Percentiles rank a stretch among this genome's conserved stretches.
Conservation (phyloP, 2,329 filamentous ascomycete species). For the Colletotrichum kahawae region DNA sequence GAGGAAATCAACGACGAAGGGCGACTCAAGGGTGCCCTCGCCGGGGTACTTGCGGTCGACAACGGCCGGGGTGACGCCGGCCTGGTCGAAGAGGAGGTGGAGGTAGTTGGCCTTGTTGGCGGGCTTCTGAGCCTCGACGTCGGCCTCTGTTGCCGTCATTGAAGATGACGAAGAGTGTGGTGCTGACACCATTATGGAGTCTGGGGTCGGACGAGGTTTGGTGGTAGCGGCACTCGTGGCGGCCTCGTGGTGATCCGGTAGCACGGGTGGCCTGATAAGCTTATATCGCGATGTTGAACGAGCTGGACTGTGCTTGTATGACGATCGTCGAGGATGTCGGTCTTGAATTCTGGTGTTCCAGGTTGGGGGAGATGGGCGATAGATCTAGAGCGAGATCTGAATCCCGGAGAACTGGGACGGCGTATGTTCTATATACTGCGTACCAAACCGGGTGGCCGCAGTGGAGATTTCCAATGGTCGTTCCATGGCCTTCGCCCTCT, state of each 20-base stretch:
- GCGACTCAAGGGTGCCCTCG: conserved; percentile 66
- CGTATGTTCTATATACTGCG: conserved; percentile 8
- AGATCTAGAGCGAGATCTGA: conserved; percentile 10
- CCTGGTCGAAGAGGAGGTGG: conserved; percentile 61
- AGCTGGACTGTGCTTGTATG: background rate
- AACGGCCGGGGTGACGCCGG: conserved; percentile 61
- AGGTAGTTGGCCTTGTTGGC: conserved; percentile 48
- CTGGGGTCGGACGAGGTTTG: background rate
- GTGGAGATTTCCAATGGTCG: conserved; percentile 12
- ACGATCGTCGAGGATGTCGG: background rate
- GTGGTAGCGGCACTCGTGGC: background rate
- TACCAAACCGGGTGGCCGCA: background rate
- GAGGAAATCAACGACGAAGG: conserved; percentile 68
- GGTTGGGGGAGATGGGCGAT: background rate
- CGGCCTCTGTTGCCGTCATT: conserved; percentile 38
- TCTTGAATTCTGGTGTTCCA: background rate
- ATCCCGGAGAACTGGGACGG: conserved; percentile 6
- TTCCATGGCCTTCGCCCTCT: conserved; percentile 16
- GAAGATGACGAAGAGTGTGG: conserved; percentile 32
- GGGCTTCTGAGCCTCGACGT: conserved; percentile 45
- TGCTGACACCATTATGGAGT: conserved; percentile 19
- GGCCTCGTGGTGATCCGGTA: background rate
- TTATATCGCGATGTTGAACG: background rate
- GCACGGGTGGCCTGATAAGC: background rate
- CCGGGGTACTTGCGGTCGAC: conserved; percentile 61